Percentiles rank a stretch among this genome's conserved stretches.
These are phyloP conservation scores for Cercophora samala DNA, from an alignment of 495 filamentous ascomycete species.

Conservation along the genomic window DNA sequence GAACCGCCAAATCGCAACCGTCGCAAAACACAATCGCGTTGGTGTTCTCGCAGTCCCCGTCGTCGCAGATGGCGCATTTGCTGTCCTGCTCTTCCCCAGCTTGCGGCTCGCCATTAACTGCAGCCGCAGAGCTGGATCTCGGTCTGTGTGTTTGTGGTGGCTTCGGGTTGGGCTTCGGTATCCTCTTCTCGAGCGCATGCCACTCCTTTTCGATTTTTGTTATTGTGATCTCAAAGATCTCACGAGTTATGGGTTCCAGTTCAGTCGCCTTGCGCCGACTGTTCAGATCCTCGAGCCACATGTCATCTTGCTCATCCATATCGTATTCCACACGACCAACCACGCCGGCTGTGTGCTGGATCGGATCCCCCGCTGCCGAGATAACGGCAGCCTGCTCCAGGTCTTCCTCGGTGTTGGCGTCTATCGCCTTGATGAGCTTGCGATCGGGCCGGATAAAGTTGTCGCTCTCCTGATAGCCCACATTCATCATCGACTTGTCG, in stretches of 20 bases:
- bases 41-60: constrained; percentile 98
- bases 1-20: constrained; percentile 94
- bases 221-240: constrained; percentile 94
- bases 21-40: constrained; percentile 99
- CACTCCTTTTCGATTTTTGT: constrained; percentile 99
- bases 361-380: constrained; percentile 58
- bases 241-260: constrained; percentile 78
- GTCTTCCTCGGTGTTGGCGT: constrained; percentile 79
- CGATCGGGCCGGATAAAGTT: constrained; percentile 73
- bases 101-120: constrained; percentile 83
- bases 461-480: constrained; percentile 93
- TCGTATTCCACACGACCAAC: constrained; percentile 93
- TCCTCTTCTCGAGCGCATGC: constrained; percentile 91
- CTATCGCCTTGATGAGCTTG: constrained; percentile 70
- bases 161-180: constrained; percentile 93
- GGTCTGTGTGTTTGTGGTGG: constrained; percentile 88
- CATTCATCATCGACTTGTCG: constrained; percentile 86
- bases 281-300: constrained; percentile 89
- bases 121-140: constrained; percentile 85
- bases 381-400: constrained; percentile 60
- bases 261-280: constrained; percentile 64
- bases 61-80: constrained; percentile 97
- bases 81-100: constrained; percentile 93
- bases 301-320: constrained; percentile 98
- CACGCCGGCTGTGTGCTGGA: constrained; percentile 34